phyloP scores from a whole-genome alignment of 164 flowering plant genomes.

The Liriodendron chinense region DNA sequence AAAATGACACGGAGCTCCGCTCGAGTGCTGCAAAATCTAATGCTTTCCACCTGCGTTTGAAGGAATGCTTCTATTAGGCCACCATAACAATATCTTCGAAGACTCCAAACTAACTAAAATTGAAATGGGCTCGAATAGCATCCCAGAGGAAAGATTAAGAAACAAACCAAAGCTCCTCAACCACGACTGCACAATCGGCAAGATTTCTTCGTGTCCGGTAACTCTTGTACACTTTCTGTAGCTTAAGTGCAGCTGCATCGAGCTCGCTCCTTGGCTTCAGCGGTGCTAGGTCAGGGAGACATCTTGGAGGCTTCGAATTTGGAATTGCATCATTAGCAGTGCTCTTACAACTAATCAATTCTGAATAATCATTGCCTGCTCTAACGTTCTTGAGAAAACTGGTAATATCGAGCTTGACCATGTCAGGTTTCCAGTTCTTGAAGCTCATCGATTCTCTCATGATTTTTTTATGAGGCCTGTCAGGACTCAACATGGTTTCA shows the following conservation, averaged over 20 bases:
- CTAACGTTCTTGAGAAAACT: constrained; percentile 25
- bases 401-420: constrained; percentile 18
- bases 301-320: background rate
- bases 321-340: constrained; percentile 5
- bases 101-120: background rate
- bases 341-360: background rate
- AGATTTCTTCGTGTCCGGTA: constrained; percentile 68
- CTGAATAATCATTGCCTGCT: background rate
- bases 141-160: background rate
- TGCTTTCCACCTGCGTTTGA: constrained; percentile 60
- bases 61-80: background rate
- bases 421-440: constrained; percentile 32
- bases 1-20: constrained; percentile 53
- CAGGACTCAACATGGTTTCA: constrained; percentile 12
- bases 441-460: constrained; percentile 31
- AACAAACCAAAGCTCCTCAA: constrained; percentile 67
- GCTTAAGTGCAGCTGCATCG: constrained; percentile 58
- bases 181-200: constrained; percentile 75
- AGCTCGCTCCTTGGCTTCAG: constrained; percentile 36
- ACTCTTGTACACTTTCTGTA: constrained; percentile 74
- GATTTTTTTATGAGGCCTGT: constrained; percentile 16
- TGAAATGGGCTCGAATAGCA: background rate
- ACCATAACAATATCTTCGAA: background rate
- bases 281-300: constrained; percentile 19
- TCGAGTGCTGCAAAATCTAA: constrained; percentile 53